A percentile compares a stretch with the other conserved stretches of the same genome.
phyloP scores from a whole-genome alignment of 2,329 filamentous ascomycete species.

The Sporothrix phasma region DNA sequence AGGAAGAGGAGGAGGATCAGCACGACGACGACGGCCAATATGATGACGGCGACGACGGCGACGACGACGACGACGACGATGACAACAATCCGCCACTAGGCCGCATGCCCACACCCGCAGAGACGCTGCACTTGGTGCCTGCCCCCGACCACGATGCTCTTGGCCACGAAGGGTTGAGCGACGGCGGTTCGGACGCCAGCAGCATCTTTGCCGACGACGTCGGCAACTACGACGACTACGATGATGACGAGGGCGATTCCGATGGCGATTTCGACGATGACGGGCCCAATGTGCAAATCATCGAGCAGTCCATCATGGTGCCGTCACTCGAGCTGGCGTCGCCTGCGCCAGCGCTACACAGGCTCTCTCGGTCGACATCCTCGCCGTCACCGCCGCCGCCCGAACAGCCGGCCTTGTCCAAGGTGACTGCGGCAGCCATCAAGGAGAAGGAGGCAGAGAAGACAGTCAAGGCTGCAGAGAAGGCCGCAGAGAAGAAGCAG shows the following conservation, averaged over 20 bases:
- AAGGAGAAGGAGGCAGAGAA: conserved; percentile 1
- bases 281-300: conserved; percentile 36
- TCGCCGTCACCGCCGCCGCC: conserved; percentile 36
- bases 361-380: neutral
- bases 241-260: too few relatives aligned
- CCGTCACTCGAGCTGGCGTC: conserved; percentile 20
- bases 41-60: conserved; percentile 20
- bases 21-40: conserved; percentile 21
- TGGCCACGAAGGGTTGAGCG: conserved; percentile 20
- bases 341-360: neutral
- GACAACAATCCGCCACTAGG: neutral
- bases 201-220: conserved; percentile 33
- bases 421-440: neutral
- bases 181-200: conserved; percentile 32
- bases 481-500: neutral
- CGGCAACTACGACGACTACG: conserved; percentile 28
- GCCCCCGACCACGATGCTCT: conserved; percentile 24
- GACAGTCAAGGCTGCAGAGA: neutral
- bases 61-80: neutral
- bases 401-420: conserved; percentile 21
- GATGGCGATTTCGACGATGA: conserved; percentile 28
- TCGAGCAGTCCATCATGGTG: conserved; percentile 34
- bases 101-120: conserved; percentile 26
- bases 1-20: conserved; percentile 16
- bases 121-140: conserved; percentile 33